These are phyloP conservation scores for Eutrema salsugineum DNA, from an alignment of 441 rosid genomes.

Conservation along the genomic window DNA sequence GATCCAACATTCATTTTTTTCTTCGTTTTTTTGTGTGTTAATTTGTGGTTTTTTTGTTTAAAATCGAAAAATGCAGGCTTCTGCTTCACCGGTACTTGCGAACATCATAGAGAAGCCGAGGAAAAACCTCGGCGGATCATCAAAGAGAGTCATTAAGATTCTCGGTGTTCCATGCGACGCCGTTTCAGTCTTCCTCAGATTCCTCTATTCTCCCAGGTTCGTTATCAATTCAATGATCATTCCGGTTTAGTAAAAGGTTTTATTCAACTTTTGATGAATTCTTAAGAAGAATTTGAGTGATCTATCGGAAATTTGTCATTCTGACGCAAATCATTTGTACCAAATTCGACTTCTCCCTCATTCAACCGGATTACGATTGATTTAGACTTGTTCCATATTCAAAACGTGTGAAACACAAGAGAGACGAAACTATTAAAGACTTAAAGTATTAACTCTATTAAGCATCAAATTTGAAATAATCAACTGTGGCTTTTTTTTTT, in stretches of 20 bases:
- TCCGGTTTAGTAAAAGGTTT: not conserved
- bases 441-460: too few relatives aligned
- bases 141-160: conserved; percentile 54
- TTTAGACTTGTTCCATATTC: not conserved
- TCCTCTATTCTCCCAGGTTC: conserved; percentile 67
- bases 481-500: not conserved
- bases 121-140: conserved; percentile 44
- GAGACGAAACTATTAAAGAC: too few relatives aligned
- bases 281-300: not conserved
- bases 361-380: not conserved
- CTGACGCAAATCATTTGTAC: not conserved
- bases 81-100: conserved; percentile 64
- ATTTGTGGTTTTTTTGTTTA: not conserved
- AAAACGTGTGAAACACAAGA: conserved; percentile 23
- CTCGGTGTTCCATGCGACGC: conserved; percentile 81
- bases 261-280: not conserved
- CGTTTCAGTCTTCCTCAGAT: conserved; percentile 59
- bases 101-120: conserved; percentile 54
- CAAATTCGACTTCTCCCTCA: not conserved
- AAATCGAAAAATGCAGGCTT: conserved; percentile 38
- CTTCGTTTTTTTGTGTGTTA: not conserved
- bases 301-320: too few relatives aligned
- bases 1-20: not conserved
- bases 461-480: not conserved
- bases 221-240: not conserved